phyloP scores from a whole-genome alignment of 768 basidiomycete genomes.

The Tylopilus felleus region DNA sequence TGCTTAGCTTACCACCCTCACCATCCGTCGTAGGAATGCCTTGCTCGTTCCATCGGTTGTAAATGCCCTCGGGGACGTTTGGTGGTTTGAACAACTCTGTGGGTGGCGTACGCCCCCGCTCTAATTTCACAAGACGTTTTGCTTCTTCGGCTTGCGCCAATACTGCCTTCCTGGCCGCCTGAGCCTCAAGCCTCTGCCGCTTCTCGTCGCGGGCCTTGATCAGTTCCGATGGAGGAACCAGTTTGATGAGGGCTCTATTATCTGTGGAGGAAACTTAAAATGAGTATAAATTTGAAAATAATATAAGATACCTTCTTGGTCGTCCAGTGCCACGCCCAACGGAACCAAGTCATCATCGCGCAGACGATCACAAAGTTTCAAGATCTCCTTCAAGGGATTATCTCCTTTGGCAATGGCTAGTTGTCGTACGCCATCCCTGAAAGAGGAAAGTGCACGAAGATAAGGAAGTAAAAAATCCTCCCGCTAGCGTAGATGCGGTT shows the following conservation, averaged over 20 bases:
- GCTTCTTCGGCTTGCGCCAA: conserved; percentile 59
- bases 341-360: conserved; percentile 88
- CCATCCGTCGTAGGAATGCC: conserved; percentile 86
- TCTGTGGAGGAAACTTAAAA: conserved; percentile 42
- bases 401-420: conserved; percentile 73
- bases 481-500: conserved; percentile 45
- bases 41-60: conserved; percentile 77
- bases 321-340: conserved; percentile 94
- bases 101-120: conserved; percentile 76
- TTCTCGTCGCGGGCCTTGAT: conserved; percentile 89
- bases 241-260: conserved; percentile 92
- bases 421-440: conserved; percentile 85
- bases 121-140: conserved; percentile 74
- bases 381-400: conserved; percentile 69
- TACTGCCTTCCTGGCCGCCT: conserved; percentile 76
- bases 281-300: neutral
- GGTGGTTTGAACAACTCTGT: conserved; percentile 83
- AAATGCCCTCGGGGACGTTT: conserved; percentile 66
- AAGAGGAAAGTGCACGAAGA: conserved; percentile 76
- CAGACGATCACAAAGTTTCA: conserved; percentile 84
- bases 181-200: conserved; percentile 66
- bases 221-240: conserved; percentile 79
- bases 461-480: conserved; percentile 90
- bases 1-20: conserved; percentile 81
- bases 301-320: conserved; percentile 74